Base-by-base conservation (phyloP, 2,329 filamentous ascomycete species). In the Chaetomiaceae sp. region DNA sequence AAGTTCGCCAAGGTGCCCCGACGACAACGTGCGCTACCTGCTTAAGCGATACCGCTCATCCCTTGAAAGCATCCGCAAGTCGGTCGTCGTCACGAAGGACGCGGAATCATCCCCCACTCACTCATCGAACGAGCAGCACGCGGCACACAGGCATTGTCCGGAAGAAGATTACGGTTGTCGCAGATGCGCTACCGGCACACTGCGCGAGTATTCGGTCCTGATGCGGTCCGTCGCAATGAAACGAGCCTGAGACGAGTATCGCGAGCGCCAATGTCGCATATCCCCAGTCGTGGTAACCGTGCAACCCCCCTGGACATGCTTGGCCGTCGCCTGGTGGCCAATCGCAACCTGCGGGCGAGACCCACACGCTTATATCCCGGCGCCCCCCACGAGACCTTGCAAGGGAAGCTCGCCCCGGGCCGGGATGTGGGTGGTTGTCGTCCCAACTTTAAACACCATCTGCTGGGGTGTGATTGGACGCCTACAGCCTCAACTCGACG, bases 181-280 rank as follows among this genome's bases (percentile, higher is more conserved):
- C 49, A 51, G 45, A 34, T 30, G 42, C n/a, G 27, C 24, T 10
- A 37, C 40, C 19, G 30, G 40, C 32, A 48, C 33, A 40, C 26
- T n/a, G 41, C 26, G 36, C 45, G 44, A 48, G 19, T 19, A 20
- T 22, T 42, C 52, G 56, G 56, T 39, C 34, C 18, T 32, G 46
- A 42, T 38, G 54, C 47, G 49, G 53, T 58, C 57, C 56, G 56
- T 51, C 38, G 22, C 33, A 56, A 58, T 58, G 58, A 60, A 60
- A 60, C 58, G 42, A 38, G 46, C 10, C 50, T 60, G 58, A 58
- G 58, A 60, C 58, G 48, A 44, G 51, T 49, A 55, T 45, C 35
- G 50, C 42, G 50, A 48, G 48, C 51, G 53, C 57, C 53, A 58
- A 44, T 53, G 58, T 59, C 53, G 48, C 56, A 59, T 50, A 54